Base-by-base conservation (phyloP, 768 basidiomycete species). In the Roridomyces roridus region DNA sequence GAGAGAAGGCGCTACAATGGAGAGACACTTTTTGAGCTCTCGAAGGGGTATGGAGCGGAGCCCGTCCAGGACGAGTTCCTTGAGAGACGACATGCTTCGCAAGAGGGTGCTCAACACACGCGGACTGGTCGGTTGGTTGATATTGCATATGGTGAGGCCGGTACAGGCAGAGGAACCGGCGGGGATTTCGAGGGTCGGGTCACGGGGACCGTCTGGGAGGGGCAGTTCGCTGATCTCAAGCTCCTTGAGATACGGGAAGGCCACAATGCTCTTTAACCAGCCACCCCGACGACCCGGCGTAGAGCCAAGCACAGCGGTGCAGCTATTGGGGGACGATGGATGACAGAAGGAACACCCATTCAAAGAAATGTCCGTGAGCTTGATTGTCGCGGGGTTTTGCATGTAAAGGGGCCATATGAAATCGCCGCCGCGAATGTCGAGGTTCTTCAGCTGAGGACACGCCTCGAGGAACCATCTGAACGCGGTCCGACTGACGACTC, bases 171-270 rank as follows among this genome's bases (percentile, higher is more conserved):
- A 62, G 2, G 60, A 57, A 24, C 23, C 25, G n/a, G 25, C 24
- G 14, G 34, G 29, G 4, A 58, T 21, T 6, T 52, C 56, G 11
- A 5, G 2, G 9, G 41, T 44, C 20, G 45, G 20, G 21, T 62
- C 56, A 4, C 10, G 7, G 6, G 46, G 43, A n/a, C 28, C 52
- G 24, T 25, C 49, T 10, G 34, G 36, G n/a, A 55, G 36, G 18
- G 23, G n/a, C 15, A 54, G 20, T 5, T 42, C 6, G 25, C 12
- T 34, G 6, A 62, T 40, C 21, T 55, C 56, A 25, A 62, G 56
- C 49, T 62, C 56, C 23, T 55, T 57, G 24, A 62, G 56, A 3
- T 29, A 44, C 14, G 61, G 61, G 24, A 62, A 62, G 21, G 56
- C 43, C 17, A 62, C 40, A n/a, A 62, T 51, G 21, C 24, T 28